Evolutionary conservation across 1,284 basidiomycete genomes (phyloP), one percentile per base, ranked within the genome.

Genomic region (Heliocybe sulcata): DNA sequence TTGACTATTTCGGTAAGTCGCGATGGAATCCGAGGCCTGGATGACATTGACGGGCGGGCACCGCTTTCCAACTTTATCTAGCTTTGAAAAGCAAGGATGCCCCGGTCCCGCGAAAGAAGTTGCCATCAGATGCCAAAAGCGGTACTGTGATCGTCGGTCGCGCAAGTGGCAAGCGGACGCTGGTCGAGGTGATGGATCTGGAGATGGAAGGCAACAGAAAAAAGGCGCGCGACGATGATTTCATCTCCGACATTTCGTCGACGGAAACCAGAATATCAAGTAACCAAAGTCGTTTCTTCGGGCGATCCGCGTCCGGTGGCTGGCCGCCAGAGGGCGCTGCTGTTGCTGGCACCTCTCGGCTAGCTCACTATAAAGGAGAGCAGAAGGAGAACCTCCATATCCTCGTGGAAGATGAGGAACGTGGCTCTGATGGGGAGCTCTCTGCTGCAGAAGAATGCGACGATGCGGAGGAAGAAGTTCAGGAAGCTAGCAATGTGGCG

Each of bases 161-260:
- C 58, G 75, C 77, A 8, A 90, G 86, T 61, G 88, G 88, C 14
- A 90, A 90, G 66, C 75, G 87, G 55, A 87, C 84, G 1, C 72
- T 91, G 31, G 74, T 77, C 33, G 85, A 85, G 56, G 77, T 84
- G 52, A 79, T 87, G 76, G 85, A 87, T 56, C 73, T 78, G 27
- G 87, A 87, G 59, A 63, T 81, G 3, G 72, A 70, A 35, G 68
- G 67, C 38, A 84, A 82, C 70, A 76, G 78, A 65, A 77, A 76
- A 64, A 73, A 70, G 61, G 62, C 69, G 31, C 22, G 19, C 26
- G 27, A 52, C 26, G 51, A 31, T 6, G 51, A 49, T 49, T 26
- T 49, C 47, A 49, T 49, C 27, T 26, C 47, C 47, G 47, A 49
- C n/a, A 42, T 42, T 42, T 42, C 38, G 16, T 6, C 38, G 38